Evolutionary conservation across 768 basidiomycete genomes (phyloP).

Genomic region (Collybiopsis luxurians): DNA sequence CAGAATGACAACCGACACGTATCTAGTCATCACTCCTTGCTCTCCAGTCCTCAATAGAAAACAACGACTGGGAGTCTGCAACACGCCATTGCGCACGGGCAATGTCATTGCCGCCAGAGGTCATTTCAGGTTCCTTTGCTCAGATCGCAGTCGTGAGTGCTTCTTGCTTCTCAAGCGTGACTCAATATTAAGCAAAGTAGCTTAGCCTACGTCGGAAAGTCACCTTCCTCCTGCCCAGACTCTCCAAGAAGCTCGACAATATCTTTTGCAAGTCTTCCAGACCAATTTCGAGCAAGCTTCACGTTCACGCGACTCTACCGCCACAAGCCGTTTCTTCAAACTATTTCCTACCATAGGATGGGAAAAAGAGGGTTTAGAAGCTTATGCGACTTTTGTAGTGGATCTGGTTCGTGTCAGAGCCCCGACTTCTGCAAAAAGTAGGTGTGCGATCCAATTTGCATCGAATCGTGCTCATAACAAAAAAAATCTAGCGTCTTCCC

Average conservation of each 20-base stretch:
- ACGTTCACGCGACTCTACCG: conserved; percentile 74
- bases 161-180: conserved; percentile 2
- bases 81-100: conserved; percentile 88
- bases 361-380: conserved; percentile 87
- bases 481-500: conserved; percentile 71
- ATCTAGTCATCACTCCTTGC: conserved; percentile 37
- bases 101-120: conserved; percentile 76
- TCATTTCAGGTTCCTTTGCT: conserved; percentile 83
- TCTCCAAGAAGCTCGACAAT: conserved; percentile 68
- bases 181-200: conserved; percentile 9
- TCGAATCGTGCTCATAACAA: conserved; percentile 4
- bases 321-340: conserved; percentile 94
- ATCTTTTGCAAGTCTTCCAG: conserved; percentile 74
- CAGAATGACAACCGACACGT: conserved; percentile 6
- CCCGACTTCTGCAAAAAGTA: conserved; percentile 82
- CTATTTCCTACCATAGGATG: conserved; percentile 95
- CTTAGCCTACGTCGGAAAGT: conserved; percentile 85
- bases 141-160: conserved; percentile 80
- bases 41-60: conserved; percentile 73
- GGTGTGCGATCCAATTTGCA: conserved; percentile 5
- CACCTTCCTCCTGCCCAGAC: conserved; percentile 86
- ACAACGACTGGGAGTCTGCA: conserved; percentile 94
- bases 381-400: conserved; percentile 91
- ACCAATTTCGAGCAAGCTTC: conserved; percentile 84
- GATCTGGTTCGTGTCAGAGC: conserved; percentile 81